Evolutionary conservation across 1,284 basidiomycete species (phyloP), one percentile per base, ranked within the genome.

Genomic region (Mrakiaceae sp.): DNA sequence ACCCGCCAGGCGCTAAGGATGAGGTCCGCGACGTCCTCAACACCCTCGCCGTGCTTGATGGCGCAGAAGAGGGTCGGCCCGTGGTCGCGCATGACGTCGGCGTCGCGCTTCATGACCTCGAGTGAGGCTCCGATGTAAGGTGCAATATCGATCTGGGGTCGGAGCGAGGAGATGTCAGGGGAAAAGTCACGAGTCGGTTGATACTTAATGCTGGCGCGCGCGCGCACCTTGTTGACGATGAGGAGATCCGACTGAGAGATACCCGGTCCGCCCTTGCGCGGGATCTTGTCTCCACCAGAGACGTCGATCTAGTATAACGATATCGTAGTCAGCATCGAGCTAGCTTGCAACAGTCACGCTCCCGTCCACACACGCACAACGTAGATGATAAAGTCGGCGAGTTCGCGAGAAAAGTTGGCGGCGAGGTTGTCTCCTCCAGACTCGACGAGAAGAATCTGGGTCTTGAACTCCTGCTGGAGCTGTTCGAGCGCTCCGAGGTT

Each of bases 331-430:
- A 65, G 60, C 16, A 58, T 67, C 67, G 16, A 69, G 68, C 62
- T 69, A 67, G 54, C 63, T 67, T 39, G n/a, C 50, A 27, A 27
- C 27, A 27, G 27, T 27, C 27, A 27, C 27, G 27, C 27, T 27
- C 27, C 27, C 27, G 53, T 5, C 14, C 12, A 49, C 9, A 69
- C 16, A 69, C 83, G 72, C 69, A 92, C 90, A 52, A 94, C 91
- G 75, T 94, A 93, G 74, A 96, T 90, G 74, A 98, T 97, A 74
- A 94, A 98, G 75, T 98, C 95, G 9, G 96, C 94, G 57, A 98
- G 78, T 75, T 98, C 95, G 66, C 94, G 81, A 55, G 89, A 93
- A 76, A 97, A 98, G 76, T 96, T 96, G 5, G 95, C 95, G n/a
- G 81, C 93, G 8, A 98, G 81, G 74, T 98, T 98, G 75, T 98